Base-by-base conservation (phyloP, 805 yeast genomes). In the Hemisphaericaspora nanyangensis region DNA sequence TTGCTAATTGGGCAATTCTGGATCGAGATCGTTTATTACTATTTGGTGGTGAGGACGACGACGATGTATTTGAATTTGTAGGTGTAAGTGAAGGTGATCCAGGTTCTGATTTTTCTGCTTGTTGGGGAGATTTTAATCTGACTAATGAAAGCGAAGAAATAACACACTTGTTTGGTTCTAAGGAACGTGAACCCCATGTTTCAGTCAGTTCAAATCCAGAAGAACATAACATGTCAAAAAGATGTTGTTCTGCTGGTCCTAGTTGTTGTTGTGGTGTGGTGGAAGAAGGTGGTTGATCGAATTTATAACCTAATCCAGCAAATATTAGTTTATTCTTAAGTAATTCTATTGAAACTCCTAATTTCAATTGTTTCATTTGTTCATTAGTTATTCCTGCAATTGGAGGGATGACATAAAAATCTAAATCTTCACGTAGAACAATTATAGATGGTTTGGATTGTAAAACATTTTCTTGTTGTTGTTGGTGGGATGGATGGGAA, bases 231-330 rank as follows among this genome's bases (percentile, higher is more conserved):
- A 93, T 93, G 46, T 89, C 97, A 65, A 87, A 76, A 33, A 93
- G 71, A 60, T 91, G 98, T 60, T 85, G 91, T 60, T 93, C 99
- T 1, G 99, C 98, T 12, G 95, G 82, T 6, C 89, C 90, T 44
- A 85, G 60, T 26, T 66, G 68, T 48, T 77, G 79, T 22, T 3
- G 26, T 12, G 11, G 12, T 8, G 8, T 8, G 3, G 8, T 8
- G 8, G 26, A 22, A 8, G 5, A 12, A 8, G 8, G 26, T 5
- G 3, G 26, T 22, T 22, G 26, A 19, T 50, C 42, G 2, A 60
- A 49, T 42, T 65, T 65, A 52, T 74, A 78, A 1, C 89, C 93
- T 41, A 90, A 72, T 0, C 98, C 97, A 42, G 80, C 79, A 55
- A 93, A 93, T 1, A 93, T 80, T 38, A 72, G 68, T 24, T 64